Percentiles rank a stretch among this genome's conserved stretches.
Evolutionary conservation across 768 basidiomycete genomes (phyloP).

Genomic region (Suillus bovinus): DNA sequence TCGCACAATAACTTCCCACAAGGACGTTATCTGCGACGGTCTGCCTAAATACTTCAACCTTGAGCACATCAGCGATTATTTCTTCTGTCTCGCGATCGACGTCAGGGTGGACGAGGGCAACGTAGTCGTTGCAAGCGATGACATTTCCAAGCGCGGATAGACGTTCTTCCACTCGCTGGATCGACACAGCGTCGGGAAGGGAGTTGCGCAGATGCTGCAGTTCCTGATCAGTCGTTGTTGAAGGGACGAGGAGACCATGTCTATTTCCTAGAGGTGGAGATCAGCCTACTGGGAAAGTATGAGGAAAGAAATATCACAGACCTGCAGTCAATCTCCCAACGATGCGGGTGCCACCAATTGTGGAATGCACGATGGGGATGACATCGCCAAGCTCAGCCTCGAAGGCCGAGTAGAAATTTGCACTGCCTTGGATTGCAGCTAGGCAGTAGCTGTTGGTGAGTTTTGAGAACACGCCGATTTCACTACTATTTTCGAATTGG

Average conservation of each 20-base stretch:
- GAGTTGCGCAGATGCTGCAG: constrained; percentile 96
- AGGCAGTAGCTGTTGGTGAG: constrained; percentile 99
- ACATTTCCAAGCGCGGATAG: constrained; percentile 97
- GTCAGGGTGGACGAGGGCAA: constrained; percentile 98
- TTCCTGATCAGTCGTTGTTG: constrained; percentile 96
- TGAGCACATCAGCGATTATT: constrained; percentile 98
- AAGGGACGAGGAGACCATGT: constrained; percentile 95
- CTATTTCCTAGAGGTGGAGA: constrained; percentile 67
- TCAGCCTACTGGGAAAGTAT: background rate
- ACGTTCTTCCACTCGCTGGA: constrained; percentile 97
- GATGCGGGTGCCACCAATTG: constrained; percentile 92
- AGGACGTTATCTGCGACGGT: constrained; percentile 96
- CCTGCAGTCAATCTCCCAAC: constrained; percentile 92
- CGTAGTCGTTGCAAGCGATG: constrained; percentile 98
- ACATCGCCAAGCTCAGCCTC: constrained; percentile 93
- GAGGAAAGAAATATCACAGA: constrained; percentile 27
- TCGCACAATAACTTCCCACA: constrained; percentile 93
- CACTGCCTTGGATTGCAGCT: constrained; percentile 87
- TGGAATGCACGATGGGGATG: constrained; percentile 94
- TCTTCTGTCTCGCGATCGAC: constrained; percentile 98
- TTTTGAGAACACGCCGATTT: constrained; percentile 96
- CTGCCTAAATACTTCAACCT: constrained; percentile 98
- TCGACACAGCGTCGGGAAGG: constrained; percentile 87
- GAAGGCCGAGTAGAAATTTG: constrained; percentile 98
- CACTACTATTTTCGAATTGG: constrained; percentile 93